Evolutionary conservation across 768 basidiomycete species (phyloP), one percentile per base, ranked within the genome.

Genomic region (Serendipita vermifera): DNA sequence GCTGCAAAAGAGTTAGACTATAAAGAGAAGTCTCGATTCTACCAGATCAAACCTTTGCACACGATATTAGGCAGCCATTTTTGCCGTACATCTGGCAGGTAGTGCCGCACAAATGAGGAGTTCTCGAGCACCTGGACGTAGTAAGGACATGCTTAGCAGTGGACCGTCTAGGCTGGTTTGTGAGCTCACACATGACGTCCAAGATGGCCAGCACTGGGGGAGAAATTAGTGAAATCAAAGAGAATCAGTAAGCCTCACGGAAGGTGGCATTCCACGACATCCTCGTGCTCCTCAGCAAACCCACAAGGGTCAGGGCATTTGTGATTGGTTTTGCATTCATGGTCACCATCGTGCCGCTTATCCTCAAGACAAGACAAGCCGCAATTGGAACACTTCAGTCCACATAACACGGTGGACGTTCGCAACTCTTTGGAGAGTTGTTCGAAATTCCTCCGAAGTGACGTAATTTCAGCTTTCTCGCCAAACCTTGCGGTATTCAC

Each of bases 311-410:
- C 69, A 3, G 56, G 55, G 57, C 81, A 83, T 3, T 59, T 33
- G 59, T 82, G 81, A 20, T 66, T 59, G 0, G 81, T 77, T 27
- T 65, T 64, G 57, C 81, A 83, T 53, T 77, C 65, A 59, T 83
- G 81, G n/a, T 62, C 59, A 0, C 65, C 65, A 3, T 72, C 71
- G 57, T 83, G 82, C 14, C 66, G 67, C 4, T 73, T 71, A 54
- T 67, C 67, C 24, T 67, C 71, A 6, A 80, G 53, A 57, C 82
- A 83, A 20, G 66, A 59, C 1, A 82, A 65, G 38, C 75, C 71
- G 61, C 82, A 83, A 3, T 57, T 56, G 1, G 60, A 59, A 59
- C 82, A 83, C 48, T 71, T 68, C 57, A 71, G 60, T 46, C 70
- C 70, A 64, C 82, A 83, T 1, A 81, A 63, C 57, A 77, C 72